Evolutionary conservation across 352 stramenopile species (phyloP).

Genomic region (Phytophthora brassicae): DNA sequence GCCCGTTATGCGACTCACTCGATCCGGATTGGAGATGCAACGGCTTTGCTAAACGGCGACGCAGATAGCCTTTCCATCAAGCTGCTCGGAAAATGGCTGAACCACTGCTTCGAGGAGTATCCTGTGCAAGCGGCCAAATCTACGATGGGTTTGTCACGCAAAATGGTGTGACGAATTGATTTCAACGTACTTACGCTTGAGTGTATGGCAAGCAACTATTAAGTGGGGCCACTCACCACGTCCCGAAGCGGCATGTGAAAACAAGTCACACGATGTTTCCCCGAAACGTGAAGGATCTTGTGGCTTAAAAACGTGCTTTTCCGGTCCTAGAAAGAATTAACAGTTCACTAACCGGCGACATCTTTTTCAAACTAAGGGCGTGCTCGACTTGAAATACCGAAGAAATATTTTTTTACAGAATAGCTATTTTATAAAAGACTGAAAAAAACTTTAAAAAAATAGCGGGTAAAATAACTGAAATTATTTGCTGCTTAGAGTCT

Average conservation of each 20-base stretch:
- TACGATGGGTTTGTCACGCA: background rate
- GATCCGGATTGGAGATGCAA: background rate
- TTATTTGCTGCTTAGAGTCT: too few species aligned
- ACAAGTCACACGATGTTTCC: background rate
- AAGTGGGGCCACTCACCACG: background rate
- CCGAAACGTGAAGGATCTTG: background rate
- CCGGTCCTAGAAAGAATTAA: too few species aligned
- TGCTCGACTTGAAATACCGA: too few species aligned
- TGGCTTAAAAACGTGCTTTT: too few species aligned
- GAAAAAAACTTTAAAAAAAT: too few species aligned
- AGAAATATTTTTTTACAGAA: too few species aligned
- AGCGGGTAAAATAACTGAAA: too few species aligned
- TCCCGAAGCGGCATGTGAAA: background rate
- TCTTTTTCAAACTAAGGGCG: too few species aligned
- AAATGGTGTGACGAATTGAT: background rate
- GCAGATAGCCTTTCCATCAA: background rate
- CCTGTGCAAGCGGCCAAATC: background rate
- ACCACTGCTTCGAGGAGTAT: background rate
- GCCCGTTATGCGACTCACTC: background rate
- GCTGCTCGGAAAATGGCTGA: background rate
- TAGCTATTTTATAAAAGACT: too few species aligned
- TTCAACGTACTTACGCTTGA: background rate
- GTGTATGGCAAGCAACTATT: background rate
- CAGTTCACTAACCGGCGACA: too few species aligned
- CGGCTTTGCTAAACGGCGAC: background rate